Evolutionary conservation across 768 basidiomycete species (phyloP).

Genomic region (Ramaria rubella): DNA sequence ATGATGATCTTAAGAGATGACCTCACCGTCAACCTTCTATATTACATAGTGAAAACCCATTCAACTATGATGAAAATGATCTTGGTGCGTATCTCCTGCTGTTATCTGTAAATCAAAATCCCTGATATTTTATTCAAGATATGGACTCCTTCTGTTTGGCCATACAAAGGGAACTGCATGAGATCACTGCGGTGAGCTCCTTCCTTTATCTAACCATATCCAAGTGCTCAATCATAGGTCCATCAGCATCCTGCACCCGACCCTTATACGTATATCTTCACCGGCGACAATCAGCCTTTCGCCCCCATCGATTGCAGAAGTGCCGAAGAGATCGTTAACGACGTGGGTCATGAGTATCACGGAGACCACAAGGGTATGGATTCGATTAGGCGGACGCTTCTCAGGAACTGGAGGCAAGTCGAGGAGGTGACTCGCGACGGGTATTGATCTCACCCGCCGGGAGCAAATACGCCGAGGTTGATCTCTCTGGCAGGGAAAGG

Average conservation of each 20-base stretch:
- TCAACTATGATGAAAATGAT: slow-evolving; percentile 64
- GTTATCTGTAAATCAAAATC: neutral
- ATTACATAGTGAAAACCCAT: slow-evolving; percentile 50
- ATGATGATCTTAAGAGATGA: neutral
- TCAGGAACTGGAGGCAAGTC: slow-evolving; percentile 30
- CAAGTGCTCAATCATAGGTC: slow-evolving; percentile 22
- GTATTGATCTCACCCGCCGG: neutral
- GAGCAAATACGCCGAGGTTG: neutral
- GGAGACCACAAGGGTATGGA: slow-evolving; percentile 22
- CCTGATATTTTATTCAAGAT: slow-evolving; percentile 30
- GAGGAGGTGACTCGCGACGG: slow-evolving; percentile 18
- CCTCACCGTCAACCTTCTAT: neutral
- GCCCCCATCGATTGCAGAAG: slow-evolving; percentile 54
- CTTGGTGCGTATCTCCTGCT: slow-evolving; percentile 37
- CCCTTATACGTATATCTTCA: slow-evolving; percentile 49
- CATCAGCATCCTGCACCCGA: slow-evolving; percentile 48
- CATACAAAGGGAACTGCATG: slow-evolving; percentile 62
- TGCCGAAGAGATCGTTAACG: slow-evolving; percentile 45
- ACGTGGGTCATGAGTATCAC: slow-evolving; percentile 33
- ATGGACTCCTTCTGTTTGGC: slow-evolving; percentile 62
- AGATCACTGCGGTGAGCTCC: slow-evolving; percentile 58
- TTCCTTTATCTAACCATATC: slow-evolving; percentile 20
- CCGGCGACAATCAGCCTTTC: slow-evolving; percentile 60
- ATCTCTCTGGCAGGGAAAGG: neutral
- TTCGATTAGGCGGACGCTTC: slow-evolving; percentile 26